phyloP scores from a whole-genome alignment of 495 filamentous ascomycete species.

The Letharia lupina region DNA sequence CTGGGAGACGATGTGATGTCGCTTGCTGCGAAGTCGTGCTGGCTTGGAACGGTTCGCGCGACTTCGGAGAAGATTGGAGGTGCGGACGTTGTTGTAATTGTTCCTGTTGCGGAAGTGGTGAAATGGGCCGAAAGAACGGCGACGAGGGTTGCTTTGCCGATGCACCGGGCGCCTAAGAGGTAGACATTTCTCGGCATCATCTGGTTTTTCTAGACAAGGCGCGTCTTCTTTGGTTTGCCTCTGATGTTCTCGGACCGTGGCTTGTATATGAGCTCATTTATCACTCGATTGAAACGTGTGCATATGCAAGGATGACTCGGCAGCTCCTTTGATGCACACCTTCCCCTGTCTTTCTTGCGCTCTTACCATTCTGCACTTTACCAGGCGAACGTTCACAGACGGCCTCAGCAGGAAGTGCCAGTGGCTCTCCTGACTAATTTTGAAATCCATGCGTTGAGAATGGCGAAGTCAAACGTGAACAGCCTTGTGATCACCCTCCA shows the following conservation, averaged over 20 bases:
- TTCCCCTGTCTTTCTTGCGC: too few species aligned
- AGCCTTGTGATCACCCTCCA: slow-evolving; percentile 11
- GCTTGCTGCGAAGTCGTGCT: slow-evolving; percentile 33
- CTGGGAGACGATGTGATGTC: slow-evolving; percentile 32
- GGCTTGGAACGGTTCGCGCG: slow-evolving; percentile 35
- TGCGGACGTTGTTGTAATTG: not conserved
- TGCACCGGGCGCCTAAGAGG: slow-evolving; percentile 43
- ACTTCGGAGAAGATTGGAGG: slow-evolving; percentile 38
- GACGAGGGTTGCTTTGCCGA: slow-evolving; percentile 45
- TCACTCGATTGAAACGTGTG: not conserved
- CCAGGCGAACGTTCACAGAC: not conserved
- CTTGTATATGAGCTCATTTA: not conserved
- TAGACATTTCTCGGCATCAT: slow-evolving; percentile 31
- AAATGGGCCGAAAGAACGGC: slow-evolving; percentile 32
- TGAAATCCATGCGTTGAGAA: not conserved
- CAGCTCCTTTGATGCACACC: not conserved
- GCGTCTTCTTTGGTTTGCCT: not conserved
- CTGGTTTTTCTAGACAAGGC: not conserved
- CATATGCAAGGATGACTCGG: not conserved
- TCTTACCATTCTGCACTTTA: too few species aligned
- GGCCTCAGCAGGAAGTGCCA: not conserved
- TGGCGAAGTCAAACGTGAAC: not conserved
- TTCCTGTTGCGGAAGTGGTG: slow-evolving; percentile 5
- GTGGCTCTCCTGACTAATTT: not conserved
- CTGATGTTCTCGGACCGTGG: not conserved